Conservation (phyloP, 2,329 filamentous ascomycete genomes). For the Cytospora piceae region DNA sequence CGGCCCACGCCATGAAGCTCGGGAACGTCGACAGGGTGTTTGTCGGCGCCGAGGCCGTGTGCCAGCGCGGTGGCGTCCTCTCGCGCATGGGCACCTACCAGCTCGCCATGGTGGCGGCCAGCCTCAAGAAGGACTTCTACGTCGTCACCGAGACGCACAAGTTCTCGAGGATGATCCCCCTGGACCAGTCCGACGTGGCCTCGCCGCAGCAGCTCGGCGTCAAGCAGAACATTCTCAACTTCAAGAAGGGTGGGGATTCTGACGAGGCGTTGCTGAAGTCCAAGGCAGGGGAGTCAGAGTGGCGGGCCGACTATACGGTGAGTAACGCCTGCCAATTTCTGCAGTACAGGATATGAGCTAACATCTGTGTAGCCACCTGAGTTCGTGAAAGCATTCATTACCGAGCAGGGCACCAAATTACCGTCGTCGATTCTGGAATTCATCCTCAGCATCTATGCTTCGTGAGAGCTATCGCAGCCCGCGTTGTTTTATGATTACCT, state of each 20-base stretch:
- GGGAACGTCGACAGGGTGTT: slow-evolving; percentile 71
- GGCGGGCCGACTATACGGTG: slow-evolving; percentile 73
- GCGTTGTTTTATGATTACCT: background rate
- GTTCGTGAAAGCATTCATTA: slow-evolving; percentile 73
- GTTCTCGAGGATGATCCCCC: slow-evolving; percentile 84
- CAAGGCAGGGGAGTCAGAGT: slow-evolving; percentile 48
- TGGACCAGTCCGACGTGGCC: slow-evolving; percentile 74
- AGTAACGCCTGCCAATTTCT: slow-evolving; percentile 34
- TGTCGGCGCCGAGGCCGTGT: slow-evolving; percentile 80
- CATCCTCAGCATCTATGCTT: slow-evolving; percentile 63
- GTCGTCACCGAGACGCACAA: slow-evolving; percentile 96
- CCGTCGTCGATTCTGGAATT: slow-evolving; percentile 73
- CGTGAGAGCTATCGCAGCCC: slow-evolving; percentile 7
- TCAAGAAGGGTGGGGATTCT: slow-evolving; percentile 60
- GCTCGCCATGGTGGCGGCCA: slow-evolving; percentile 79
- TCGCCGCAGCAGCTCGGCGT: slow-evolving; percentile 55
- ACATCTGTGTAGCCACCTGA: slow-evolving; percentile 59
- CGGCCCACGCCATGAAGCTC: slow-evolving; percentile 73
- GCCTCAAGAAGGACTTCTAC: slow-evolving; percentile 71
- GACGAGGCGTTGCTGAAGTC: slow-evolving; percentile 33
- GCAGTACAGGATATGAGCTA: slow-evolving; percentile 32
- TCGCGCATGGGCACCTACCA: slow-evolving; percentile 85
- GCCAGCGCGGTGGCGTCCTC: slow-evolving; percentile 92
- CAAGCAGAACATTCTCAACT: slow-evolving; percentile 76
- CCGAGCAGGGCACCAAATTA: slow-evolving; percentile 73